Percentiles rank a stretch among this genome's conserved stretches.
Evolutionary conservation across 129 eudicot species (phyloP).

Genomic region (Ambrosia artemisiifolia): DNA sequence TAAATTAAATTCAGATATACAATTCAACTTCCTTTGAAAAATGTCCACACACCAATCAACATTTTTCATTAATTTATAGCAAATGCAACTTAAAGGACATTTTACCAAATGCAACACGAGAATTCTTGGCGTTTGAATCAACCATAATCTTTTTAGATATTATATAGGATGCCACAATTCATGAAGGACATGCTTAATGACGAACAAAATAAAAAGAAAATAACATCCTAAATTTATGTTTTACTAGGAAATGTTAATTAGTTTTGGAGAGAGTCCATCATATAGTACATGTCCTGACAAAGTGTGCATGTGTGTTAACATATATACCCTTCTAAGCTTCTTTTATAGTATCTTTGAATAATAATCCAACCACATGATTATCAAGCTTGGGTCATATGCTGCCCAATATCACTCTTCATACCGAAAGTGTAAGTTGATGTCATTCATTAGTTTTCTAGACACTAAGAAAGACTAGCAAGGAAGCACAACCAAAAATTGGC

Average conservation of each 20-base stretch:
- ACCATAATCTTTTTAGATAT: not conserved
- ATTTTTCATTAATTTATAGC: too few relatives aligned
- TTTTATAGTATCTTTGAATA: not conserved
- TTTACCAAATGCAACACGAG: not conserved
- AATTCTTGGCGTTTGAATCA: too few relatives aligned
- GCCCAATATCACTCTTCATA: not conserved
- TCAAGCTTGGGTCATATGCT: not conserved
- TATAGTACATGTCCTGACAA: not conserved
- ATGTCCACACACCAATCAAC: too few relatives aligned
- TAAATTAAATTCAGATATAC: too few relatives aligned
- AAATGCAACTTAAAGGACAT: not conserved
- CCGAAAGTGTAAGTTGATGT: slow-evolving; percentile 1
- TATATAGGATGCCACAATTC: not conserved
- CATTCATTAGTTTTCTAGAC: slow-evolving; percentile 2
- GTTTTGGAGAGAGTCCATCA: not conserved
- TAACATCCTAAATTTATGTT: not conserved
- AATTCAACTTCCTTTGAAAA: too few relatives aligned
- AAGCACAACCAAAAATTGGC: not conserved
- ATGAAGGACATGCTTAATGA: not conserved
- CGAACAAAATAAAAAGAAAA: not conserved
- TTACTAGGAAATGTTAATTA: not conserved
- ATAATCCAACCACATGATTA: not conserved
- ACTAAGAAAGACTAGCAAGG: not conserved
- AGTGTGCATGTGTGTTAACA: not conserved
- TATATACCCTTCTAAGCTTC: not conserved